Evolutionary conservation across 108 stramenopile species (phyloP), one percentile per base, ranked within the genome.

Genomic region (Phaeodactylum tricornutum): DNA sequence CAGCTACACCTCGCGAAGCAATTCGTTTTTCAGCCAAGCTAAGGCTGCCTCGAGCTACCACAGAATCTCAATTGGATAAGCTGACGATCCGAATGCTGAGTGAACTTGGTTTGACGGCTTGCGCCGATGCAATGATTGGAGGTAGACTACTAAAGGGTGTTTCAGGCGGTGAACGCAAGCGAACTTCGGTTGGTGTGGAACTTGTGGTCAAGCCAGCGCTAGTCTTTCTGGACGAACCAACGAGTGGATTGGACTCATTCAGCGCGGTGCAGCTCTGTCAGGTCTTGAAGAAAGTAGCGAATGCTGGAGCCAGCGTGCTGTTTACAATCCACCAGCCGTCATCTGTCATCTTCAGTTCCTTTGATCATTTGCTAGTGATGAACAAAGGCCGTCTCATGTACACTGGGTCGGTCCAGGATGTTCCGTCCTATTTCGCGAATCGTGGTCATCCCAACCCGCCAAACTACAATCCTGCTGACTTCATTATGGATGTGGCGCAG

Each of bases 1-100:
- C 79, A 2, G 51, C 76, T 14, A 90, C 88, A 20, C 84, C 81
- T 26, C 47, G 71, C n/a, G 88, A 90, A 64, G 71, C 75, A 20
- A 75, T 90, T 38, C 47, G 57, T 14, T 86, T 90, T 50, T 78
- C 74, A 26, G 88, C 84, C 14, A 65, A 67, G 43, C 59, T 90
- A 46, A 72, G 88, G n/a, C 48, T 84, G 17, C 78, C 79, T 0
- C 37, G 64, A 29, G 41, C 49, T 17, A 66, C 62, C 14, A 59
- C 77, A 9, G 66, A 77, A 24, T 39, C 46, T 3, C 61, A 86
- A 43, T 43, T 80, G 19, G 50, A 75, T 11, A 62, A 56, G 14
- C 54, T 90, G 29, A 77, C 82, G 4, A 48, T 69, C 15, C 53
- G 75, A 45, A 83, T 87, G 64, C 47, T 93, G 24, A 48, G 39